phyloP scores from a whole-genome alignment of 257 asterid genomes.

The Ligustrum vulgare region DNA sequence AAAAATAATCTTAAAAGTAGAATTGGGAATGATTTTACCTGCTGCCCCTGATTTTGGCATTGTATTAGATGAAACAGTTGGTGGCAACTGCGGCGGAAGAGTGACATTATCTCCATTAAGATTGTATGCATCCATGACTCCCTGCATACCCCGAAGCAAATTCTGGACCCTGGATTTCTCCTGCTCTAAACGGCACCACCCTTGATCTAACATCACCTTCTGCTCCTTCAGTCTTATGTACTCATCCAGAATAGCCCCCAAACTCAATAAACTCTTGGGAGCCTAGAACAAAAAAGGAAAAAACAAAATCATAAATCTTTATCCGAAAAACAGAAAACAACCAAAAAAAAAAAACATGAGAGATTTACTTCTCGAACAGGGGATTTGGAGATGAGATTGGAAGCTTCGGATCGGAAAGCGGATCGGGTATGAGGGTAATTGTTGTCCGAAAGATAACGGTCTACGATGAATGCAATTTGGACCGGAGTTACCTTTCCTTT shows the following conservation, averaged over 20 bases:
- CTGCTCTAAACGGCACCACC: slow-evolving; percentile 66
- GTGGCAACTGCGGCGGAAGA: slow-evolving; percentile 35
- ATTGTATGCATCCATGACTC: slow-evolving; percentile 67
- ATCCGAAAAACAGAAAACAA: not conserved
- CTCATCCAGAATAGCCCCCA: slow-evolving; percentile 82
- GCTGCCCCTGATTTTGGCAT: slow-evolving; percentile 17
- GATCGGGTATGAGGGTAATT: slow-evolving; percentile 50
- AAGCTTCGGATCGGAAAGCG: slow-evolving; percentile 76
- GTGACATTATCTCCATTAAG: slow-evolving; percentile 31
- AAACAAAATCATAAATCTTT: slow-evolving; percentile 7
- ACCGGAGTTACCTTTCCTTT: slow-evolving; percentile 82
- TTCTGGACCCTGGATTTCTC: slow-evolving; percentile 68
- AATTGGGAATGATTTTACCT: slow-evolving; percentile 29
- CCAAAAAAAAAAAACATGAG: accelerated
- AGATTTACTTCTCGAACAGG: slow-evolving; percentile 66
- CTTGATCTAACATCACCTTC: slow-evolving; percentile 71
- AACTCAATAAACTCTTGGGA: slow-evolving; percentile 79
- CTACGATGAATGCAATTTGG: slow-evolving; percentile 88
- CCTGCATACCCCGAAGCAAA: slow-evolving; percentile 76
- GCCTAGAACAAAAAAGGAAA: slow-evolving; percentile 37
- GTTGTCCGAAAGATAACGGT: slow-evolving; percentile 81
- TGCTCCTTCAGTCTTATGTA: slow-evolving; percentile 80
- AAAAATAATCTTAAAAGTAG: not conserved
- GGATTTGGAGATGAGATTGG: slow-evolving; percentile 63
- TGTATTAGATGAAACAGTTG: slow-evolving; percentile 20